Evolutionary conservation across 2,329 filamentous ascomycete genomes (phyloP).

Genomic region (Thermochaetoides dissita): DNA sequence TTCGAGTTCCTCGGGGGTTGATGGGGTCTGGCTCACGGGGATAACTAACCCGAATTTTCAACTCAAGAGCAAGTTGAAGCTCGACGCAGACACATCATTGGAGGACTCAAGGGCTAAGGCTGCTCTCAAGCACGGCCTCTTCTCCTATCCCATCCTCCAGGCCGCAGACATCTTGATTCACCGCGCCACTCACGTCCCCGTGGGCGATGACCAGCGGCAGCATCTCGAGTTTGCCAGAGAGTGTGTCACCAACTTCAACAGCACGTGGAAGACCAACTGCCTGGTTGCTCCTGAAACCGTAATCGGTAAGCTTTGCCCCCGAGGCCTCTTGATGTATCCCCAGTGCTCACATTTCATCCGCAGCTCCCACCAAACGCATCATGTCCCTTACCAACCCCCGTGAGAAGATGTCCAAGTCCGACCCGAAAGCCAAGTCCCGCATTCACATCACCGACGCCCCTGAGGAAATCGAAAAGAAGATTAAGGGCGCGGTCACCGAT

Average conservation of each 20-base stretch:
- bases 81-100: conserved; percentile 43
- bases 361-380: conserved; percentile 66
- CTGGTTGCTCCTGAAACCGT: conserved; percentile 56
- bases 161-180: conserved; percentile 89
- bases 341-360: background rate
- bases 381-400: conserved; percentile 75
- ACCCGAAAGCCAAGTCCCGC: conserved; percentile 54
- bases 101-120: conserved; percentile 46
- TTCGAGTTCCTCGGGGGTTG: background rate
- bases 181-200: conserved; percentile 83
- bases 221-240: conserved; percentile 88
- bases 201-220: conserved; percentile 89
- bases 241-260: conserved; percentile 77
- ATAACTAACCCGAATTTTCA: background rate
- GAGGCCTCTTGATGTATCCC: background rate
- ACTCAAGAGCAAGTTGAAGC: conserved; percentile 55
- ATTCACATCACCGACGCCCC: conserved; percentile 68
- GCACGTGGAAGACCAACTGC: conserved; percentile 46
- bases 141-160: conserved; percentile 91
- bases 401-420: conserved; percentile 91
- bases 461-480: conserved; percentile 51
- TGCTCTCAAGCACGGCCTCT: conserved; percentile 68
- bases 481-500: conserved; percentile 67
- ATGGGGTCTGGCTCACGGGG: background rate
- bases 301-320: conserved; percentile 41